Base-by-base conservation (phyloP, 208 protist genomes). In the Trypanosoma boissoni region DNA sequence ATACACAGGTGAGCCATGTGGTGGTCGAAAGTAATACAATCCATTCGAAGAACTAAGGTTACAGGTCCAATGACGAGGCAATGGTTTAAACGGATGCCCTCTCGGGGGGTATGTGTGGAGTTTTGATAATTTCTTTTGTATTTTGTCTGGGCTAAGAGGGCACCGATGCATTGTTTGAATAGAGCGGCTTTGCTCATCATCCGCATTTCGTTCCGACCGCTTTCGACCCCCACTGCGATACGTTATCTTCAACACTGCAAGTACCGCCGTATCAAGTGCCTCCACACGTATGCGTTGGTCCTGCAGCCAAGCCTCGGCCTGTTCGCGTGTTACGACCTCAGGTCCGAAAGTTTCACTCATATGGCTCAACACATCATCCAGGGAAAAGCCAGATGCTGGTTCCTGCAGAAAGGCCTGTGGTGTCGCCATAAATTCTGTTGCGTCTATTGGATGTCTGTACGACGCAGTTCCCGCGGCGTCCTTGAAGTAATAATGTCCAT, bases 401-500 rank as follows among this genome's bases (percentile, higher is more conserved):
- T 80, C 74, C 14, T 54, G 59, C 34, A 94, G 26, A 46, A 94
- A 91, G 0, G 83, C 73, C 50, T 94, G 88, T 18, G 88, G 88
- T 0, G 79, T 71, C 39, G 58, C 88, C 44, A 85, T 83, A 59
- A 82, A 89, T 56, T 82, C 73, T 41, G 73, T 75, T 1, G 45
- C 64, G 52, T 84, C 77, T 2, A 62, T 74, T 16, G 88, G 88
- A 26, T 94, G 88, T 41, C 59, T 73, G 65, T 85, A 86, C 10
- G 79, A 86, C 0, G 77, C 54, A 24, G 64, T 54, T 12, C 73
- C 58, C 28, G 62, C 45, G 9, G 56, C 46, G 2, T 41, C 50
- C 67, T 72, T 81, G 61, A 83, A 94, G 75, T 74, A 81, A 76
- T 95, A 95, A 49, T 82, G 72, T 0, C 88, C 88, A 50, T 74